phyloP scores from a whole-genome alignment of 768 basidiomycete species.

The Rhodotorula taiwanensis region DNA sequence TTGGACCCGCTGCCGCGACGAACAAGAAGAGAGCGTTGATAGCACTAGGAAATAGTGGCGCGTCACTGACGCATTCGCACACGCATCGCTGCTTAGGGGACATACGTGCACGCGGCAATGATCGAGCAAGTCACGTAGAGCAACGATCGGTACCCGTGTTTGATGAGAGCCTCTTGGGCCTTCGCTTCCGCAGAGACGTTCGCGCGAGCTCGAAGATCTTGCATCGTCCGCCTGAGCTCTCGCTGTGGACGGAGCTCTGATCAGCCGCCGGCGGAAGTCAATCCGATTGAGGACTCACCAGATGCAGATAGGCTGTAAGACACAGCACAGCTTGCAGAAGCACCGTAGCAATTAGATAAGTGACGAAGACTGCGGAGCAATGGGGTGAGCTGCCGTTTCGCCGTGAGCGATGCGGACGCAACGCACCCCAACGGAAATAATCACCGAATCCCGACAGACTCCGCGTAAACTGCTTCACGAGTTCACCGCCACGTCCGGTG shows the following conservation, averaged over 20 bases:
- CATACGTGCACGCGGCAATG: background rate
- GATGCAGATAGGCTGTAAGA: conserved; percentile 5
- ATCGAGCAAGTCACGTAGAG: conserved; percentile 1
- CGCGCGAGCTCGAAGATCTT: conserved; percentile 4
- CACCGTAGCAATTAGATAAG: conserved; percentile 4
- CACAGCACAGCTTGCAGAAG: conserved; percentile 3
- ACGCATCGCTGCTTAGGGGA: background rate
- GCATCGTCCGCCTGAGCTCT: conserved; percentile 22
- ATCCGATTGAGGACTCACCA: background rate
- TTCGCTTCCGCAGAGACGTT: conserved; percentile 7
- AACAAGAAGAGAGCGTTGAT: conserved; percentile 20
- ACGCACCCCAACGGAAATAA: conserved; percentile 20
- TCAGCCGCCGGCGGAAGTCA: no score
- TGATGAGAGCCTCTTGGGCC: conserved; percentile 6
- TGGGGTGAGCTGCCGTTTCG: no score
- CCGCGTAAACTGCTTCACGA: background rate
- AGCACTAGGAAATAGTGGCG: background rate
- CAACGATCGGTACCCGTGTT: conserved; percentile 8
- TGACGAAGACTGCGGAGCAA: background rate
- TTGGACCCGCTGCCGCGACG: background rate
- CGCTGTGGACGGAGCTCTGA: no score
- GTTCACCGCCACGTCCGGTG: background rate
- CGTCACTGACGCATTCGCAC: background rate
- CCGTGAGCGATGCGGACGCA: no score
- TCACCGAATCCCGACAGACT: conserved; percentile 3